Evolutionary conservation across 2,329 filamentous ascomycete genomes (phyloP).

Genomic region (Alternaria triticimaculans): DNA sequence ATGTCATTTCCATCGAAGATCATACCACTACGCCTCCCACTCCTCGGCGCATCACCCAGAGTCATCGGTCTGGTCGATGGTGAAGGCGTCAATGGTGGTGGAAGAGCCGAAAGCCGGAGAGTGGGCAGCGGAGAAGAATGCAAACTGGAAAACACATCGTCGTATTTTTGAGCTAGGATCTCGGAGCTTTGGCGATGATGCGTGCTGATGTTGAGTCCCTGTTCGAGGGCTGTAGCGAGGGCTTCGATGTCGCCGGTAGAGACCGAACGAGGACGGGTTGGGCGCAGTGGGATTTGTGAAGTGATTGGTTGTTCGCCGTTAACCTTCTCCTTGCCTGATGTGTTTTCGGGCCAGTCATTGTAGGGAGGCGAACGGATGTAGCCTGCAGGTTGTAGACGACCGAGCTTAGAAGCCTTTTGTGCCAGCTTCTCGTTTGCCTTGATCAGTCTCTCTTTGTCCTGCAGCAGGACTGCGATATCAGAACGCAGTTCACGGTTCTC

Average conservation of each 20-base stretch:
- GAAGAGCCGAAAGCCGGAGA: neutral
- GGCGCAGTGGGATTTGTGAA: neutral
- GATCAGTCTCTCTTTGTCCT: slow-evolving; percentile 6
- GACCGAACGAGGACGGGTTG: neutral
- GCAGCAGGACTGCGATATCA: slow-evolving; percentile 2
- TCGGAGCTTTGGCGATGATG: slow-evolving; percentile 2
- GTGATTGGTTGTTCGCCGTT: neutral
- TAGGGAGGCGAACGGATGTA: neutral
- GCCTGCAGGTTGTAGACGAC: neutral
- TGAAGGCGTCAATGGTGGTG: neutral
- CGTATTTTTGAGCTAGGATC: slow-evolving; percentile 7
- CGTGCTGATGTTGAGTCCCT: neutral
- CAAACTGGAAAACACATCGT: slow-evolving; percentile 8
- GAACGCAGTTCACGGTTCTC: slow-evolving; percentile 10
- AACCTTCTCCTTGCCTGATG: neutral
- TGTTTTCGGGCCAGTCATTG: neutral
- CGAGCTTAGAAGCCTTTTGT: slow-evolving; percentile 2
- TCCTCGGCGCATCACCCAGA: neutral
- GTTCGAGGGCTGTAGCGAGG: neutral
- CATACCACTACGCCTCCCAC: slow-evolving; percentile 2
- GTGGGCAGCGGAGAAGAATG: neutral
- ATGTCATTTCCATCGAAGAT: neutral
- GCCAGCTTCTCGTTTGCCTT: slow-evolving; percentile 15
- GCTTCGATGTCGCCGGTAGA: neutral
- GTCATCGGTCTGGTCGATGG: neutral